A percentile compares a stretch with the other conserved stretches of the same genome.
Conservation (phyloP, 768 basidiomycete genomes). For the Lentinula raphanica region DNA sequence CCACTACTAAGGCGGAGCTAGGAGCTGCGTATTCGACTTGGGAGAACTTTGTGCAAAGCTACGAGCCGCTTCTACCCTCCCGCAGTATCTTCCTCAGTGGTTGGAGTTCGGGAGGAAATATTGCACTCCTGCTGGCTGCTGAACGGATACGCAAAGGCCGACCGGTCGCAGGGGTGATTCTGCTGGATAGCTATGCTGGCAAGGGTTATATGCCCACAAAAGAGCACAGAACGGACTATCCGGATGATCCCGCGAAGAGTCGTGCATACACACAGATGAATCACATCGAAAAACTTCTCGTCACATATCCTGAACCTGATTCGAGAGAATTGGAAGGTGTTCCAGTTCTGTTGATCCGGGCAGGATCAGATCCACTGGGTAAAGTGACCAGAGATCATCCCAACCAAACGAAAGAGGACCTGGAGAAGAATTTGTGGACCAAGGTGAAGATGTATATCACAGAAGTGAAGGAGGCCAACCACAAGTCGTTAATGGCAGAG, state of each 20-base stretch:
- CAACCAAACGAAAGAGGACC: neutral
- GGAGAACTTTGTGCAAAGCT: neutral
- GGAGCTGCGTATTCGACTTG: neutral
- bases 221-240: neutral
- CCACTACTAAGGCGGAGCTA: neutral
- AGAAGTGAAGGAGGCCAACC: neutral
- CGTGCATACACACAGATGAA: neutral
- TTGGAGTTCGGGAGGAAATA: constrained; percentile 32
- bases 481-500: neutral
- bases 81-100: neutral
- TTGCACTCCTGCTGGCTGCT: constrained; percentile 16
- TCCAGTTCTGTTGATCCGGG: neutral
- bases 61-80: neutral
- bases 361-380: neutral
- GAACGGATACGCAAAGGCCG: neutral
- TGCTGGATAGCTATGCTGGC: neutral
- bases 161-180: neutral
- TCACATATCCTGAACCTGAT: neutral
- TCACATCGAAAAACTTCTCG: neutral
- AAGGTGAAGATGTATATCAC: neutral
- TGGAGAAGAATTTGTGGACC: neutral
- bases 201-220: neutral
- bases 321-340: neutral
- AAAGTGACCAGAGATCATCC: neutral
- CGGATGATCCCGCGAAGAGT: neutral